Percentiles rank a stretch among this genome's conserved stretches.
These are phyloP conservation scores for Kodamaea neixiangensis DNA, from an alignment of 805 yeast genomes.

Conservation along the genomic window DNA sequence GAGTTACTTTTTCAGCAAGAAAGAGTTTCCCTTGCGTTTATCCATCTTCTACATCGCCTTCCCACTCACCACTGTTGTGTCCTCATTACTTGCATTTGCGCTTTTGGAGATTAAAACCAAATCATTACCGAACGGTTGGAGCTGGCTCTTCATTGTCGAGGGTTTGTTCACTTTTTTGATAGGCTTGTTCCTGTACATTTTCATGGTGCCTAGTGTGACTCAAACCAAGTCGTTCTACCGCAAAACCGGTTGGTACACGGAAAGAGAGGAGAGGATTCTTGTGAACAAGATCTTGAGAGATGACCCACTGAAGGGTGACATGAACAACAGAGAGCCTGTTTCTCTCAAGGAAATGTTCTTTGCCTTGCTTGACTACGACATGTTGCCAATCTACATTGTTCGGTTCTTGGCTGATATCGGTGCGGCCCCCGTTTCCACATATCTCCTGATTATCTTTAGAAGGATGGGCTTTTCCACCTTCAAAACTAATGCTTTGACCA, in stretches of 20 bases:
- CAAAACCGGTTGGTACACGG: slow-evolving; percentile 23
- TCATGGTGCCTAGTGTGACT: slow-evolving; percentile 48
- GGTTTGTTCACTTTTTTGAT: slow-evolving; percentile 54
- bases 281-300: slow-evolving; percentile 62
- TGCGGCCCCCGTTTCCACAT: slow-evolving; percentile 11
- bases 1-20: slow-evolving; percentile 36
- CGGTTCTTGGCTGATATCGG: slow-evolving; percentile 20
- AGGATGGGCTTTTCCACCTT: slow-evolving; percentile 54
- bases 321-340: slow-evolving; percentile 62
- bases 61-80: slow-evolving; percentile 21
- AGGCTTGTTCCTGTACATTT: slow-evolving; percentile 46
- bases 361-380: slow-evolving; percentile 40
- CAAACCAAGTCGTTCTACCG: slow-evolving; percentile 25
- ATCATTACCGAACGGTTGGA: slow-evolving; percentile 56
- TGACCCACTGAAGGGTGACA: slow-evolving; percentile 63
- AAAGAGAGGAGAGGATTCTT: slow-evolving; percentile 56
- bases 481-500: slow-evolving; percentile 51
- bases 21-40: slow-evolving; percentile 27
- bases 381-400: slow-evolving; percentile 17
- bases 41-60: slow-evolving; percentile 27
- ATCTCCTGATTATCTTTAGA: slow-evolving; percentile 14
- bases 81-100: slow-evolving; percentile 23
- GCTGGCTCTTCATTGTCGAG: slow-evolving; percentile 66
- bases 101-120: slow-evolving; percentile 36
- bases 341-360: slow-evolving; percentile 38